Base-by-base conservation (phyloP, 352 stramenopile species). In the Aphanomyces stellatus region DNA sequence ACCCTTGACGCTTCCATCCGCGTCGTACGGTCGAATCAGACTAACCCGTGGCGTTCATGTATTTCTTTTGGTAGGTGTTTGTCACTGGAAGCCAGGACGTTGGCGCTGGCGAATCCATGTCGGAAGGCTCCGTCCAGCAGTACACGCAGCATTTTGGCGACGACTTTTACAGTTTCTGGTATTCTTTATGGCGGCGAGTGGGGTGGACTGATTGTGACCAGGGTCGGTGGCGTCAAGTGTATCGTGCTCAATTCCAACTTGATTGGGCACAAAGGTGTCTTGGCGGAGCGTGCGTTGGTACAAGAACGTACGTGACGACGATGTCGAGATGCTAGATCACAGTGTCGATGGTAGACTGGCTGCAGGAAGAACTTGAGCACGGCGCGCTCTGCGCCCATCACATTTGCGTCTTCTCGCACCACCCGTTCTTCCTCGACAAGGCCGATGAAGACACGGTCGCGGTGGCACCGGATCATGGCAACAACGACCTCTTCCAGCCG, bases 191-290 rank as follows among this genome's bases (percentile, higher is more conserved):
- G 41, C 4, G 35, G 6, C 7, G 24, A 33, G 40, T 65, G 8
- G 35, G 31, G 17, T 3, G 25, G 3, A 31, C 2, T 28, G 46
- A 46, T 28, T 25, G 6, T 42, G 11, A 46, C 13, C 33, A 93
- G 85, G 85, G 77, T 81, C 46, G 82, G 82, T 15, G 85, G 82
- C 7, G 80, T 90, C 63, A 94, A 92, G 59, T 90, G 77, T 48
- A 87, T 94, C 33, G 82, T 92, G 19, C 46, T 80, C 33, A 89
- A 94, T 49, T 86, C 83, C 7, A 72, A 76, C 2, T 46, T 87
- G 31, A 49, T 89, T 0, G 63, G 55, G 35, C 56, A 74, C 28
- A 57, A 72, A 13, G 60, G 70, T 0, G 34, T 74, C 0, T 76
- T 82, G 19, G 22, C 37, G 4, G 56, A 81, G 0, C 62, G 80